Evolutionary conservation across 2,329 filamentous ascomycete genomes (phyloP), one percentile per base, ranked within the genome.

Genomic region (Trichoderma sp.): DNA sequence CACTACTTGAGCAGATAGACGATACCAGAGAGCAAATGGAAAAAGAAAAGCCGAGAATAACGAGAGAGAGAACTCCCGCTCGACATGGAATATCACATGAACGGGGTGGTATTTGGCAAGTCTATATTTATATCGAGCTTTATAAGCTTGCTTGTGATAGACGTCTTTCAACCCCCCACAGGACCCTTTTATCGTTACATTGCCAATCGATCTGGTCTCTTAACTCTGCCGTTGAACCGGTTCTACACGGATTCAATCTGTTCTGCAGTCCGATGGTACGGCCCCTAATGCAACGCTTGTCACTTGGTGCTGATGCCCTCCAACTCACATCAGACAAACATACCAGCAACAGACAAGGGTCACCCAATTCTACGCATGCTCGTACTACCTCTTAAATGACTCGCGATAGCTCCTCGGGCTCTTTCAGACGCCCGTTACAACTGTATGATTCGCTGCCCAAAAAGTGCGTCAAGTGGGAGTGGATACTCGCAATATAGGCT

Each of bases 281-380:
- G 19, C 56, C 30, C 19, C 59, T 52, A 62, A 30, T 34, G 59
- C 39, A 62, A 30, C 24, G 59, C 59, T 62, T 54, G 26, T 44
- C 26, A 15, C 39, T 39, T 21, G 26, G 50, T 39, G 48, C 39
- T 52, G 44, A n/a, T 54, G 7, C 30, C 17, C 21, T 19, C 10
- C 17, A n/a, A 62, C 39, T 54, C 28, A 52, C 24, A 44, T 51
- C 43, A 52, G 41, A 44, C 58, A 39, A 39, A 39, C 34, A 39
- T 10, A 14, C 34, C 12, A 39, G 34, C 34, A 39, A 19, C 12
- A 30, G 28, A 41, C 30, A 60, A 41, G 45, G 47, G 39, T 50
- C 48, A 9, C 19, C 41, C 39, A 3, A 26, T 28, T 19, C 21
- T 28, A 5, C 12, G 47, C 30, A 34, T 34, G 9, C 30, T 34